Base-by-base conservation (phyloP, 2,329 filamentous ascomycete species). In the Diaporthe aspalathi region DNA sequence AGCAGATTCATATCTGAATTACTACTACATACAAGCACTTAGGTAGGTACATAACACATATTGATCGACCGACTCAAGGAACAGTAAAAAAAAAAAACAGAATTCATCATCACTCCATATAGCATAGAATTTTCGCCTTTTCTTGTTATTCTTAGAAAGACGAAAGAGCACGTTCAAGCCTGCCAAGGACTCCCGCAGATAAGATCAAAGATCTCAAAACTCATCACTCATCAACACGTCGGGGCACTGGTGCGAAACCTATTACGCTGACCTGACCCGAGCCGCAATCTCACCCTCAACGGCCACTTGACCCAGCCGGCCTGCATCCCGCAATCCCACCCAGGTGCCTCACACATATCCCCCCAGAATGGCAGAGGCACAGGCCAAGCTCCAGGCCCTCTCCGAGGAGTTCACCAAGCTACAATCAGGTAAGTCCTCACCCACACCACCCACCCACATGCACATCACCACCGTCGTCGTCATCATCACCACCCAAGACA, bases 401-500 rank as follows among this genome's bases (percentile, higher is more conserved):
- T 94, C 94, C 0, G 94, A 98, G 67, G 92, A 97, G 75, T 98
- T 93, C 80, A 92, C 95, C 80, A 92, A 92, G 79, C 85, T 98
- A 35, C 95, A 98, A 83, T 90, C 92, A 82, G 94, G 94, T 93
- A 80, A 73, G 82, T 20, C 7, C 9, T 8, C 6, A 38, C 12
- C 6, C 35, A 38, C 35, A 38, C 35, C 7, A 7, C 7, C 12
- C 6, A 11, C 11, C 35, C 6, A 9, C 35, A 38, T 2, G n/a
- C n/a, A 32, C 35, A 38, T 12, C 6, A 38, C 9, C 35, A 38
- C 35, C 9, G 32, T 32, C 32, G 32, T 12, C 53, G 11, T 70
- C 45, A 29, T n/a, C 11, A 35, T 9, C 32, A 35, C 32, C 32
- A 35, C 9, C 32, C 5, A 35, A 5, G 5, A 35, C 32, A 9